Conservation (phyloP, 116 monocot genomes). For the Thalassia testudinum region DNA sequence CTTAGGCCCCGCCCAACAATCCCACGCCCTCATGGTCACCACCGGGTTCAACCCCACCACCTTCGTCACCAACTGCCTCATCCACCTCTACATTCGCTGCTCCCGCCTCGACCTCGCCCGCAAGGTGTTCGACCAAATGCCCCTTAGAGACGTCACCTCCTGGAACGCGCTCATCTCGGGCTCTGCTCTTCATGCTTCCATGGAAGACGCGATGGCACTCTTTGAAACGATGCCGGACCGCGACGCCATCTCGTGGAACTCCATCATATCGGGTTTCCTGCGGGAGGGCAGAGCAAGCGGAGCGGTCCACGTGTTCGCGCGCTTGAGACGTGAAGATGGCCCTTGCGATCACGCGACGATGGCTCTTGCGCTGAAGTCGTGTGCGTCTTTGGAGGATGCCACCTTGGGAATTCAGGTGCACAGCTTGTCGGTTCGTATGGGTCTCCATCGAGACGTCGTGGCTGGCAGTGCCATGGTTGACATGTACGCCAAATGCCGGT, state of each 20-base stretch:
- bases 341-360: slow-evolving; percentile 32
- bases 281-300: slow-evolving; percentile 9
- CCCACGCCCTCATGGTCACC: slow-evolving; percentile 48
- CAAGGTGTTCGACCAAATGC: slow-evolving; percentile 51
- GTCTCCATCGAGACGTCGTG: slow-evolving; percentile 39
- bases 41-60: slow-evolving; percentile 58
- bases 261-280: slow-evolving; percentile 39
- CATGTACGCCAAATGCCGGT: slow-evolving; percentile 60
- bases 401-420: slow-evolving; percentile 47
- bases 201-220: slow-evolving; percentile 10
- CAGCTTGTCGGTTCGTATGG: slow-evolving; percentile 19
- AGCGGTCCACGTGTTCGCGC: slow-evolving; percentile 17
- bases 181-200: slow-evolving; percentile 11
- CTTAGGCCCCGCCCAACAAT: slow-evolving; percentile 15
- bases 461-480: slow-evolving; percentile 51
- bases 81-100: slow-evolving; percentile 50
- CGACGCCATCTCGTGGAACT: slow-evolving; percentile 59
- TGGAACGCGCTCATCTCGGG: slow-evolving; percentile 48
- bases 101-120: slow-evolving; percentile 20
- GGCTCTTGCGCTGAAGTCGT: slow-evolving; percentile 38
- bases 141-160: slow-evolving; percentile 33
- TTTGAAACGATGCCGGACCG: slow-evolving; percentile 35
- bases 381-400: slow-evolving; percentile 17
- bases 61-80: slow-evolving; percentile 63
- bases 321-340: slow-evolving; percentile 14